Evolutionary conservation across 768 basidiomycete species (phyloP).

Genomic region (Trametes cinnabarina): DNA sequence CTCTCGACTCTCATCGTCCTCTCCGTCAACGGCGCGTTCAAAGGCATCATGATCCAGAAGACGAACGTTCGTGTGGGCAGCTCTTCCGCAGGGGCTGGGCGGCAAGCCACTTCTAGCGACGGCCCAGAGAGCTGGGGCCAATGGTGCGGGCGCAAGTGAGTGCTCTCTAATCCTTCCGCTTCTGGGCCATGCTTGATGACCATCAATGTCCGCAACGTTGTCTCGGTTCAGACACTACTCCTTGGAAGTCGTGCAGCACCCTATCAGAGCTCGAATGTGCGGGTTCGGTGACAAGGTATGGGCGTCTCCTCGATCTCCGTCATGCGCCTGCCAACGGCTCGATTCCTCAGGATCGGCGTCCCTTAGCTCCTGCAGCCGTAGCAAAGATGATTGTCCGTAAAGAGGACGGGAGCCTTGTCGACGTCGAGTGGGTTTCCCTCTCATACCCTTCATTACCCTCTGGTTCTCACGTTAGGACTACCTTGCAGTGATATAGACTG

Average conservation of each 20-base stretch:
- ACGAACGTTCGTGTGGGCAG: conserved; percentile 46
- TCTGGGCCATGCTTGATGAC: neutral
- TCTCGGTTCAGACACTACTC: conserved; percentile 65
- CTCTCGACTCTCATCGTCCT: conserved; percentile 9
- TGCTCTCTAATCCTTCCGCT: conserved; percentile 14
- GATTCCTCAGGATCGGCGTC: conserved; percentile 74
- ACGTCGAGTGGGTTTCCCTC: conserved; percentile 64
- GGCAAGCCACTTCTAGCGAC: conserved; percentile 33
- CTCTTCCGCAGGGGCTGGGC: conserved; percentile 20
- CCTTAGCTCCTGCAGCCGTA: conserved; percentile 86
- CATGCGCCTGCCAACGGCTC: conserved; percentile 17
- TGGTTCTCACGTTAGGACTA: conserved; percentile 3
- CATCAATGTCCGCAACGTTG: conserved; percentile 5
- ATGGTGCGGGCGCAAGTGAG: conserved; percentile 64
- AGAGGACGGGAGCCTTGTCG: conserved; percentile 64
- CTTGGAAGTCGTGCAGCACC: conserved; percentile 84
- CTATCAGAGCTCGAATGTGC: conserved; percentile 89
- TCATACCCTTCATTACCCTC: neutral
- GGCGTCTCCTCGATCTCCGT: conserved; percentile 7
- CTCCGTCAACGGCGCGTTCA: neutral
- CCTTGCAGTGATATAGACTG: conserved; percentile 71
- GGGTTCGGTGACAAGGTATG: conserved; percentile 94
- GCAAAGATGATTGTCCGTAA: conserved; percentile 77
- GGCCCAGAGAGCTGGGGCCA: conserved; percentile 66
- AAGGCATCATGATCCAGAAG: conserved; percentile 61